Percentiles rank a stretch among this genome's conserved stretches.
Evolutionary conservation across 176 grass and related monocot species (phyloP).

Genomic region (Bonia amplexicaulis): DNA sequence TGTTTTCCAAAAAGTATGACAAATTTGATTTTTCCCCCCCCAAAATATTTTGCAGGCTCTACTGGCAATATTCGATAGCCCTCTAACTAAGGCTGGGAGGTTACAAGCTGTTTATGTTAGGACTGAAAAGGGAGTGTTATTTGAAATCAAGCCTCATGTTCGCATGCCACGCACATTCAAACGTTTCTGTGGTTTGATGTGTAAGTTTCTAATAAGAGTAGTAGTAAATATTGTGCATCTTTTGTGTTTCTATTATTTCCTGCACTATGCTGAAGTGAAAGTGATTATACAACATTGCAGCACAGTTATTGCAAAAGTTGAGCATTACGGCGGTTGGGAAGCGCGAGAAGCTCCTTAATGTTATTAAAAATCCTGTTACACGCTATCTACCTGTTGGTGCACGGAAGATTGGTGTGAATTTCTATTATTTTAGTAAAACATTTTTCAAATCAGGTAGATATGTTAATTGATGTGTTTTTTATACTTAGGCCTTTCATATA

Average conservation of each 20-base stretch:
- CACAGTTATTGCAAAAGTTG: conserved; percentile 92
- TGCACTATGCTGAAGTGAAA: conserved; percentile 9
- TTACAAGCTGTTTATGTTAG: conserved; percentile 90
- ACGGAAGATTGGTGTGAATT: conserved; percentile 68
- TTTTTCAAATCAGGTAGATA: conserved; percentile 3
- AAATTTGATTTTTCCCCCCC: neutral
- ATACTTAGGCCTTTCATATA: conserved; percentile 84
- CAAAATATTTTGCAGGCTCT: conserved; percentile 54
- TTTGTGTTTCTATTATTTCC: neutral
- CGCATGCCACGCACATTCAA: conserved; percentile 90
- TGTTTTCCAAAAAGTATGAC: neutral
- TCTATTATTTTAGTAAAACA: neutral
- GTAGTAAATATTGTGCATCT: neutral
- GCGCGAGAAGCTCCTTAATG: conserved; percentile 91
- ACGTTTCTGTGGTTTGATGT: conserved; percentile 85
- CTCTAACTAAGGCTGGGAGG: conserved; percentile 87
- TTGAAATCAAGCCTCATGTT: conserved; percentile 96
- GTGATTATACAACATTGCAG: conserved; percentile 31
- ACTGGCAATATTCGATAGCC: conserved; percentile 96
- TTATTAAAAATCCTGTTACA: conserved; percentile 95
- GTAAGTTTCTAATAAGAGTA: conserved; percentile 44
- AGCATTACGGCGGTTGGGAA: conserved; percentile 91
- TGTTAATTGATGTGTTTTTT: conserved; percentile 10
- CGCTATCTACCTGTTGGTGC: conserved; percentile 73
- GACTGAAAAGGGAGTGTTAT: conserved; percentile 89